These are phyloP conservation scores for Paulownia fortunei DNA, from an alignment of 257 asterid species.

Conservation along the genomic window DNA sequence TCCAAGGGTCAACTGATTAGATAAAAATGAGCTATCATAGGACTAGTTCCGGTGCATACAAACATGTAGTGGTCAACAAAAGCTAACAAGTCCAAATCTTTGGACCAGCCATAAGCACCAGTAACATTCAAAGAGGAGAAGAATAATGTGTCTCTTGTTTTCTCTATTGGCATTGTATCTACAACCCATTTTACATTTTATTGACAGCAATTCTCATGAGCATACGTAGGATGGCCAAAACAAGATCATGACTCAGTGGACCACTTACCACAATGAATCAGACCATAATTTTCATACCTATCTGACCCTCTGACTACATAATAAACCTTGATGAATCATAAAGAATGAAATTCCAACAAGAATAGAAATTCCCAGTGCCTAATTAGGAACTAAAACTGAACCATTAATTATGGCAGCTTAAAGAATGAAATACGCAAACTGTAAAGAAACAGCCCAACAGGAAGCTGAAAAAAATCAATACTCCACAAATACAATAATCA, in stretches of 20 bases:
- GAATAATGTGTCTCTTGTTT: not conserved
- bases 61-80: not conserved
- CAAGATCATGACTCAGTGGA: not conserved
- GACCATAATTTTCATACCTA: not conserved
- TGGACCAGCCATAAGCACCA: not conserved
- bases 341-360: not conserved
- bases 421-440: not conserved
- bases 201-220: not conserved
- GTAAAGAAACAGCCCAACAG: not conserved
- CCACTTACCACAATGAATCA: not conserved
- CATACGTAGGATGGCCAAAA: not conserved
- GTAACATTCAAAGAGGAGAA: not conserved
- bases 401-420: not conserved
- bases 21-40: not conserved
- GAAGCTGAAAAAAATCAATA: conserved; percentile 7
- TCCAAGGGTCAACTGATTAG: not conserved
- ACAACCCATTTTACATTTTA: not conserved
- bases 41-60: not conserved
- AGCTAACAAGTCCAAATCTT: conserved; percentile 11
- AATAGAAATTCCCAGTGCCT: not conserved
- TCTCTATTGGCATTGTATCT: not conserved
- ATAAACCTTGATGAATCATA: not conserved
- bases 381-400: not conserved
- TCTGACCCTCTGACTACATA: not conserved
- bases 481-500: conserved; percentile 12